Evolutionary conservation across 208 protist species (phyloP).

Genomic region (Acanthamoeba royreba): DNA sequence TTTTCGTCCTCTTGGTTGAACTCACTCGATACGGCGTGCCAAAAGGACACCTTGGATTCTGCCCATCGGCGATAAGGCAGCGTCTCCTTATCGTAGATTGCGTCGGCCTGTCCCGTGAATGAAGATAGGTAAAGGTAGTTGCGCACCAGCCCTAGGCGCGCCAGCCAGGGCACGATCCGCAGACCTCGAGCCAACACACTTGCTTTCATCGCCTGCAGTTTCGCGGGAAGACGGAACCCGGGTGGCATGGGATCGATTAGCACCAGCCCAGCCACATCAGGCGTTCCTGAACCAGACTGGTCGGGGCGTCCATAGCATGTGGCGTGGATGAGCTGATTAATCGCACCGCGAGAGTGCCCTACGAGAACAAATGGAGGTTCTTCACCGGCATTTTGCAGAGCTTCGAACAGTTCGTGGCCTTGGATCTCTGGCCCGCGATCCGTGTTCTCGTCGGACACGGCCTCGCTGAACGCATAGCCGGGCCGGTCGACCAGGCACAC

Average conservation of each 20-base stretch:
- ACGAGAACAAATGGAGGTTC: not conserved
- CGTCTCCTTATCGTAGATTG: not conserved
- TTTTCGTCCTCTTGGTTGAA: not conserved
- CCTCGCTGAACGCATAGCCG: not conserved
- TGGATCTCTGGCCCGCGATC: not conserved
- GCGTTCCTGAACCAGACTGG: no score
- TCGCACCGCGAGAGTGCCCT: not conserved
- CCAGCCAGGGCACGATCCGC: not conserved
- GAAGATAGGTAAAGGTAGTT: not conserved
- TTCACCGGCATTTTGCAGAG: not conserved
- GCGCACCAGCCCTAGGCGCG: not conserved
- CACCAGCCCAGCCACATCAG: not conserved
- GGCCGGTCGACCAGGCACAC: not conserved
- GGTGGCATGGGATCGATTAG: not conserved
- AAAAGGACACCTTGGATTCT: not conserved
- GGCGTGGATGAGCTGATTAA: not conserved
- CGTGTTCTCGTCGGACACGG: not conserved
- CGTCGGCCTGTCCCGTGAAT: not conserved
- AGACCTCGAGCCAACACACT: not conserved
- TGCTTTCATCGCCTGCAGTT: not conserved
- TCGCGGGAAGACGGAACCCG: not conserved
- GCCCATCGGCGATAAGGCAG: not conserved
- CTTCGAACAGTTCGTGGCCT: not conserved
- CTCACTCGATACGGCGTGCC: not conserved
- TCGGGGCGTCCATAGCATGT: not conserved